Conservation (phyloP, 2,329 filamentous ascomycete species). For the Gaeumannomyces sp. region DNA sequence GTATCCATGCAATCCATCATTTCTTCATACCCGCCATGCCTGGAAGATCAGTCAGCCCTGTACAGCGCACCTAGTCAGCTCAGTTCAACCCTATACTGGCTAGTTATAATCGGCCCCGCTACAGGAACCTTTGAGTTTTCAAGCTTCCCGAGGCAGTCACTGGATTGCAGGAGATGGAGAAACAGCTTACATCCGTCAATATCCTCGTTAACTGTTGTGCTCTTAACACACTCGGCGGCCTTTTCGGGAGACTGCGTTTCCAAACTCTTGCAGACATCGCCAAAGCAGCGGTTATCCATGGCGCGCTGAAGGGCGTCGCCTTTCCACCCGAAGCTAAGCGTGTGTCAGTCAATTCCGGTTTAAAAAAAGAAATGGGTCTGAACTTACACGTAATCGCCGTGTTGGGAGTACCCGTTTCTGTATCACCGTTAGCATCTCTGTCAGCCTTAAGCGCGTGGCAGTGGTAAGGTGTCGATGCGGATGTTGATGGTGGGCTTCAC, state of each 20-base stretch:
- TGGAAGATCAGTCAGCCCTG: slow-evolving; percentile 9
- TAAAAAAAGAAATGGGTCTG: neutral
- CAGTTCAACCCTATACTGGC: neutral
- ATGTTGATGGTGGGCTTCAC: neutral
- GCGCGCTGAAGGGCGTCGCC: slow-evolving; percentile 9
- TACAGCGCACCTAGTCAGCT: neutral
- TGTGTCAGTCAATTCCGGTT: neutral
- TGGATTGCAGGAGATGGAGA: neutral
- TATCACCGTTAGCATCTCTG: slow-evolving; percentile 4
- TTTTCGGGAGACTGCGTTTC: slow-evolving; percentile 11
- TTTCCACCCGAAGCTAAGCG: slow-evolving; percentile 9
- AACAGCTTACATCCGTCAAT: slow-evolving; percentile 8
- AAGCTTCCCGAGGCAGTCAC: neutral
- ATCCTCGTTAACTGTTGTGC: slow-evolving; percentile 3
- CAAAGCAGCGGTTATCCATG: slow-evolving; percentile 8
- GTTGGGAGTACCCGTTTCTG: slow-evolving; percentile 10
- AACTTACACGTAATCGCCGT: slow-evolving; percentile 11
- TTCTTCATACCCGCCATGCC: neutral
- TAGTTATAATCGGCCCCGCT: neutral
- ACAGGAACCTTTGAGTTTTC: neutral
- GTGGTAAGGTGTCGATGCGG: neutral
- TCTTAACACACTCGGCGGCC: slow-evolving; percentile 9
- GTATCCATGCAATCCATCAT: too few relatives aligned
- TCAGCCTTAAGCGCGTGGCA: neutral
- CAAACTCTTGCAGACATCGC: slow-evolving; percentile 9